Evolutionary conservation across 2,329 filamentous ascomycete genomes (phyloP), one percentile per base, ranked within the genome.

Genomic region (Drechslerella dactyloides): DNA sequence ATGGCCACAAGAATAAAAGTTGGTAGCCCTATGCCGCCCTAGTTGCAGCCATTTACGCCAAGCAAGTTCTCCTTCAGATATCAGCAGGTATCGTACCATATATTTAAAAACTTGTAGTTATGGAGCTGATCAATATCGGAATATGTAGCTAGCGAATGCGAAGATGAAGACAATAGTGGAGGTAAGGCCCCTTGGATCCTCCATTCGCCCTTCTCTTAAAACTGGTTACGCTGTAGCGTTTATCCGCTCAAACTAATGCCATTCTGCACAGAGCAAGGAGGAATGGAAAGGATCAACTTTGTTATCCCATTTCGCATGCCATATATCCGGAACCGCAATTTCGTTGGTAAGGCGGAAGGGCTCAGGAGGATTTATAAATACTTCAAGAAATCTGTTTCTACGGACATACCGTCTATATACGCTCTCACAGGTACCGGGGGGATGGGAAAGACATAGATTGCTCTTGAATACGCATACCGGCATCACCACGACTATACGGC

Each of bases 401-500:
- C 3, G 13, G 8, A 17, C 21, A 52, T 10, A 4, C 58, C 63
- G 1, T 55, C 44, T 19, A 53, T 74, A n/a, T 68, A 24, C 13
- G 74, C 68, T 7, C 54, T 78, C 55, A 73, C 73, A 23, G 76
- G 76, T 2, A 37, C 74, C 5, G 76, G 76, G 8, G 76, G 76
- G 8, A 74, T 77, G 51, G 76, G 76, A 6, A 77, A 77, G 59
- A 76, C 75, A 3, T 61, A 77, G 52, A 70, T 75, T 33, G 73
- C 74, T n/a, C 52, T 56, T 2, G 69, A 76, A 58, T 77, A 74
- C 52, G 72, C 66, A 8, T 73, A 74, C 50, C 59, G 63, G 21
- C 8, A 73, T 17, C 48, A 58, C 5, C 11, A 53, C 5, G 21
- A 60, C 1, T 77, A 75, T 52, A 64, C 75, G 30, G 73, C 75